Evolutionary conservation across 257 asterid genomes (phyloP), one percentile per base, ranked within the genome.

Genomic region (Nicotiana sylvestris): DNA sequence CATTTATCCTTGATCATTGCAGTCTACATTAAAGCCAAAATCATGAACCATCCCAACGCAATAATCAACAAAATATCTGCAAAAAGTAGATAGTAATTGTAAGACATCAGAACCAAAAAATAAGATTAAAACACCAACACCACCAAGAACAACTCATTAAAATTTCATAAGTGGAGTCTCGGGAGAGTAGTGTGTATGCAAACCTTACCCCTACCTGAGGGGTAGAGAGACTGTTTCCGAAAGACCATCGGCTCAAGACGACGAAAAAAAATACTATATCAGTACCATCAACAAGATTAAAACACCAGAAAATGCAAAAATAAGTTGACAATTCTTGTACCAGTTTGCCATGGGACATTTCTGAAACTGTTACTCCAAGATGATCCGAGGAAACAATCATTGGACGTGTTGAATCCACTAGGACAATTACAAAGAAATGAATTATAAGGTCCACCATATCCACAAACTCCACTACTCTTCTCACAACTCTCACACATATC

Each of bases 391-490:
- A 85, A 91, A 83, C 98, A 95, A 82, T 92, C 92, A 0, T 88
- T 79, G 0, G 97, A 83, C 2, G 93, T 90, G 77, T 93, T 95
- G 66, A 93, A n/a, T 72, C 97, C 97, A 60, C 83, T 83, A 3
- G 96, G 95, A 80, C 98, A 93, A 53, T 91, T 90, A 46, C 98
- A 95, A 27, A 83, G 27, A 77, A 91, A 95, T 5, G 90, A 74
- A 87, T 84, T 86, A 12, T 84, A 88, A 5, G 87, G 86, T 66
- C 66, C 90, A 64, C 85, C 81, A 33, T 84, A 95, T 1, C 98
- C 97, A 78, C 98, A 95, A 29, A 89, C 94, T 82, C 98, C 98
- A 64, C 88, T 89, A 35, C 91, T 95, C 88, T 90, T 93, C 81
- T 95, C 98, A 78, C 98, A 95, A 79, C 86, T 81, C 0, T 85